Base-by-base conservation (phyloP, 2,329 filamentous ascomycete species). In the Colletotrichum limetticola region DNA sequence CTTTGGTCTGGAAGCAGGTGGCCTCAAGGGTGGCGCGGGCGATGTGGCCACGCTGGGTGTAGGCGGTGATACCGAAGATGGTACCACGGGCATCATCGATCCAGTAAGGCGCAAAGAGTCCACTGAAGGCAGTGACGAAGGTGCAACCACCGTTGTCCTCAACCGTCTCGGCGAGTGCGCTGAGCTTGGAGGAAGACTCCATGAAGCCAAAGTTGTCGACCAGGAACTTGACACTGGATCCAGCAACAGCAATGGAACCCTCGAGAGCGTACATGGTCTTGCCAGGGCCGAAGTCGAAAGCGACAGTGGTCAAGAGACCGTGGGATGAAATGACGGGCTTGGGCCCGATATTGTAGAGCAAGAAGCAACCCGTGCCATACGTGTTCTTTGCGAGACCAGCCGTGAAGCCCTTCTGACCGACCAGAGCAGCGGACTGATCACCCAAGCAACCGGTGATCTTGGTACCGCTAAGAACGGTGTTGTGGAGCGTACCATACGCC, bases 71-170 rank as follows among this genome's bases (percentile, higher is more conserved):
- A 57, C 93, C 93, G 77, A 94, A 94, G 76, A 94, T 93, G 55
- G 93, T 95, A 70, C 93, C 94, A 78, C 93, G 89, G 1, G 93
- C 93, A 83, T 95, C 93, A 80, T 95, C 93, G 75, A 95, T 93
- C 94, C 93, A 95, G 83, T 95, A 95, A 0, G 94, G 94, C 0
- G 93, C 93, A 80, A 95, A 95, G 4, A 95, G 87, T 62, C 93
- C 93, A 80, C 91, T 94, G 80, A 95, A 95, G 11, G 93, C 94
- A 11, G 93, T 95, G 72, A 95, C 94, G 77, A 95, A 89, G 22
- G 93, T 90, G 77, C 92, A 91, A 9, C 94, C 94, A 72, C 93
- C 94, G 75, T 92, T 95, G 81, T 95, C 92, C 68, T 84, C 80
- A 35, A 87, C 85, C 7, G 85, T 85, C 80, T 86, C 84, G 61